Percentiles rank a stretch among this genome's conserved stretches.
phyloP scores from a whole-genome alignment of 108 stramenopile species.

The Schizochytrium sp. region DNA sequence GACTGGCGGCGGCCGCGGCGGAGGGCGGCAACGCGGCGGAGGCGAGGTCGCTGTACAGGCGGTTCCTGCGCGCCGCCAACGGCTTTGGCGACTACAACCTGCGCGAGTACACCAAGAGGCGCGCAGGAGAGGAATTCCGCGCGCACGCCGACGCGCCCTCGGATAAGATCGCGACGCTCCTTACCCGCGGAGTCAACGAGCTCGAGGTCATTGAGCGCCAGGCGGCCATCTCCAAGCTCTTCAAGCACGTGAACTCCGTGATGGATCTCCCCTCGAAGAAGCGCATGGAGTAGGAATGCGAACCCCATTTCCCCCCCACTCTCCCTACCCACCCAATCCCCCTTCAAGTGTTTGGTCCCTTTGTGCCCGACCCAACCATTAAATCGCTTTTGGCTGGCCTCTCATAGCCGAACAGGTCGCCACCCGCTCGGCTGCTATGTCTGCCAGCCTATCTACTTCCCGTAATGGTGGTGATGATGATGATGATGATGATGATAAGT shows the following conservation, averaged over 20 bases:
- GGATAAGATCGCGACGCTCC: background rate
- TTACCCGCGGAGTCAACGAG: background rate
- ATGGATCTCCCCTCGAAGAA: background rate
- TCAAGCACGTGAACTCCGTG: background rate
- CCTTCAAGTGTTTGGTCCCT: too few species aligned
- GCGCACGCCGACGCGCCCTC: background rate
- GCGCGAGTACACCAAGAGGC: background rate
- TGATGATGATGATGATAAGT: too few species aligned
- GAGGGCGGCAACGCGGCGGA: background rate
- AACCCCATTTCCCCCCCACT: background rate
- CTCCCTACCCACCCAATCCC: too few species aligned
- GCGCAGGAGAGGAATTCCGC: background rate
- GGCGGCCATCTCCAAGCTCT: constrained; percentile 2
- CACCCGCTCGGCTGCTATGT: too few species aligned
- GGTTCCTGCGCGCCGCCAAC: background rate
- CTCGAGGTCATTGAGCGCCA: constrained; percentile 2
- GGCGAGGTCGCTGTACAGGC: background rate
- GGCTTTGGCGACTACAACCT: background rate
- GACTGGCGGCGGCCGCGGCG: background rate
- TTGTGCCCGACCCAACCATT: too few species aligned
- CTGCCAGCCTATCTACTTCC: too few species aligned
- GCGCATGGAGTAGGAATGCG: background rate
- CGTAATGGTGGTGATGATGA: too few species aligned
- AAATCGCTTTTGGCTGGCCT: too few species aligned
- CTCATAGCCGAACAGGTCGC: too few species aligned